Evolutionary conservation across 1,284 basidiomycete genomes (phyloP).

Genomic region (Stereum hirsutum): DNA sequence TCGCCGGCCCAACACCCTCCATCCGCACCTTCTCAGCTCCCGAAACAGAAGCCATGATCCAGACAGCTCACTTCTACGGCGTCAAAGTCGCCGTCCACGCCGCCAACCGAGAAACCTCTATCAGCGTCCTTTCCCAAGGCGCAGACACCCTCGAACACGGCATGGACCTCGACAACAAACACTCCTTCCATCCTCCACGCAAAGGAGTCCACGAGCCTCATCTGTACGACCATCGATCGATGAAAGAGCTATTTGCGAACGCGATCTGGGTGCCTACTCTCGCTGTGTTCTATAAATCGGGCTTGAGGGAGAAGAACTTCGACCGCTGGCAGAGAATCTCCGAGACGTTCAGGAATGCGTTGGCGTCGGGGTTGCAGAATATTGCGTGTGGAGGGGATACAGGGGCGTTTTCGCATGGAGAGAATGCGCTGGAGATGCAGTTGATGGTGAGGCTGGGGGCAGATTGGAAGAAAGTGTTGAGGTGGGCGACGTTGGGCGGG

Average conservation of each 20-base stretch:
- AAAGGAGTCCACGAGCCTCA: too few relatives aligned
- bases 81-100: slow-evolving; percentile 58
- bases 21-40: slow-evolving; percentile 34
- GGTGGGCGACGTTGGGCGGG: slow-evolving; percentile 52
- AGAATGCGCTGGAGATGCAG: slow-evolving; percentile 52
- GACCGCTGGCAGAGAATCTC: slow-evolving; percentile 30
- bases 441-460: slow-evolving; percentile 52
- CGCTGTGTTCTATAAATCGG: slow-evolving; percentile 33
- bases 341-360: slow-evolving; percentile 34
- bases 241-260: background rate
- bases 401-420: slow-evolving; percentile 51
- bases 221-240: too few relatives aligned
- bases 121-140: slow-evolving; percentile 15
- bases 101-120: slow-evolving; percentile 27
- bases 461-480: slow-evolving; percentile 39
- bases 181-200: background rate
- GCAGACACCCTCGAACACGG: slow-evolving; percentile 46
- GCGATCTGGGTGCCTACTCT: slow-evolving; percentile 56
- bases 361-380: slow-evolving; percentile 31
- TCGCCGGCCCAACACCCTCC: slow-evolving; percentile 30
- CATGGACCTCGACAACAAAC: slow-evolving; percentile 19
- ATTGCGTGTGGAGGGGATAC: slow-evolving; percentile 60
- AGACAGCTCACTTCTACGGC: slow-evolving; percentile 39
- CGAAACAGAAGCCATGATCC: slow-evolving; percentile 43
- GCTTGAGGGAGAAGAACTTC: slow-evolving; percentile 9